Percentiles rank a stretch among this genome's conserved stretches.
phyloP scores from a whole-genome alignment of 192 early-diverging fungal genomes.

The Rhizoclosmatium globosum region DNA sequence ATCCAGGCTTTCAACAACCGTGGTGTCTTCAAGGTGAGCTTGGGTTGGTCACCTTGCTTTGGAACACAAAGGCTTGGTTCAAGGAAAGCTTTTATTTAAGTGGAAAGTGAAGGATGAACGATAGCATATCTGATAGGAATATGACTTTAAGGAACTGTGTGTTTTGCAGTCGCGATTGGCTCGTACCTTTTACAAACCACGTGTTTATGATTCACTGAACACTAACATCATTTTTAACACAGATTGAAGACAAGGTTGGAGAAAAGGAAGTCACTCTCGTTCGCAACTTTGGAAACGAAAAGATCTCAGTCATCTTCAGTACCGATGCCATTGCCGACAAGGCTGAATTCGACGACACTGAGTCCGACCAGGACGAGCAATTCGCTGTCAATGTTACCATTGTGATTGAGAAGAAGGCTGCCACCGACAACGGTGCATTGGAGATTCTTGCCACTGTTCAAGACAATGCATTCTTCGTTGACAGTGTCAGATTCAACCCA shows the following conservation, averaged over 20 bases:
- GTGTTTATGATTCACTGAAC: too few relatives aligned
- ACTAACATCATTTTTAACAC: too few relatives aligned
- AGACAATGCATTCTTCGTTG: conserved; percentile 87
- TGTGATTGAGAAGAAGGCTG: conserved; percentile 78
- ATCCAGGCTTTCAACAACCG: conserved; percentile 74
- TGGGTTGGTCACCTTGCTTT: too few relatives aligned
- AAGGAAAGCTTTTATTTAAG: too few relatives aligned
- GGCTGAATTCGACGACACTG: conserved; percentile 76
- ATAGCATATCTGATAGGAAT: too few relatives aligned
- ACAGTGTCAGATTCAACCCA: conserved; percentile 77
- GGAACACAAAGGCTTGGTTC: too few relatives aligned
- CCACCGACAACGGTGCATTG: conserved; percentile 70
- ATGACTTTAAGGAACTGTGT: too few relatives aligned
- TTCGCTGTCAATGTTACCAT: conserved; percentile 84
- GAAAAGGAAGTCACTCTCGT: conserved; percentile 81
- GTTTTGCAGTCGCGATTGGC: neutral
- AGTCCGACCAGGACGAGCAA: conserved; percentile 57
- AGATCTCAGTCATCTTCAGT: conserved; percentile 88
- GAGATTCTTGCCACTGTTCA: conserved; percentile 82
- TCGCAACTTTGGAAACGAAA: conserved; percentile 90
- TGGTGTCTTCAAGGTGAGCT: conserved; percentile 58
- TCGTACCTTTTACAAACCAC: neutral
- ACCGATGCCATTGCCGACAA: conserved; percentile 85
- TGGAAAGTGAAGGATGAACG: too few relatives aligned
- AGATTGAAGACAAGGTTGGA: conserved; percentile 84